Evolutionary conservation across 768 basidiomycete species (phyloP).

Genomic region (Clitopilus hobsonii): DNA sequence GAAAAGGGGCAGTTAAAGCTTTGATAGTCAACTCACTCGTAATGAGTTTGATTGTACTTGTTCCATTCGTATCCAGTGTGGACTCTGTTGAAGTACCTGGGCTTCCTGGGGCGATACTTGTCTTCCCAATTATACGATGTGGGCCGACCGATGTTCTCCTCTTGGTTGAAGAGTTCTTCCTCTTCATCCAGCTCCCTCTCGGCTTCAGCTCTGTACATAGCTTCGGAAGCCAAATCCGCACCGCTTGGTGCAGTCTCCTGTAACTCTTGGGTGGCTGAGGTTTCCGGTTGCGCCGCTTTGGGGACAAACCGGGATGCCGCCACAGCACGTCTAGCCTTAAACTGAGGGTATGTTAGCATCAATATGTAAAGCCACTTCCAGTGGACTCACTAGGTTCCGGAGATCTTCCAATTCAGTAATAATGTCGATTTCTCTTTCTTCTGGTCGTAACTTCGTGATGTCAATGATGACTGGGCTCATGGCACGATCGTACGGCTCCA

Average conservation of each 20-base stretch:
- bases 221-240: conserved; percentile 82
- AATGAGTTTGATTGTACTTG: conserved; percentile 99
- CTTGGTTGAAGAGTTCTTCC: conserved; percentile 92
- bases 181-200: conserved; percentile 94
- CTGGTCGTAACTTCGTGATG: conserved; percentile 61
- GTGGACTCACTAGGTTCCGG: conserved; percentile 52
- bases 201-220: conserved; percentile 85
- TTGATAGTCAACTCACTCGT: conserved; percentile 65
- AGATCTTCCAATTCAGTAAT: conserved; percentile 64
- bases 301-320: conserved; percentile 86
- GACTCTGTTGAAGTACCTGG: conserved; percentile 97
- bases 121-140: conserved; percentile 97
- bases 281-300: conserved; percentile 59
- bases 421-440: conserved; percentile 81
- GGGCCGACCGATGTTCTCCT: conserved; percentile 80
- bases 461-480: conserved; percentile 86
- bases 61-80: conserved; percentile 99
- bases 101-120: conserved; percentile 95
- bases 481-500: conserved; percentile 74
- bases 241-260: conserved; percentile 55
- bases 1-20: conserved; percentile 3
- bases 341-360: conserved; percentile 35
- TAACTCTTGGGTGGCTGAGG: conserved; percentile 36
- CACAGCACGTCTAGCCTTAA: conserved; percentile 74
- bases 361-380: conserved; percentile 2